Conservation (phyloP, 2,329 filamentous ascomycete genomes). For the Pestalotiopsis fici region DNA sequence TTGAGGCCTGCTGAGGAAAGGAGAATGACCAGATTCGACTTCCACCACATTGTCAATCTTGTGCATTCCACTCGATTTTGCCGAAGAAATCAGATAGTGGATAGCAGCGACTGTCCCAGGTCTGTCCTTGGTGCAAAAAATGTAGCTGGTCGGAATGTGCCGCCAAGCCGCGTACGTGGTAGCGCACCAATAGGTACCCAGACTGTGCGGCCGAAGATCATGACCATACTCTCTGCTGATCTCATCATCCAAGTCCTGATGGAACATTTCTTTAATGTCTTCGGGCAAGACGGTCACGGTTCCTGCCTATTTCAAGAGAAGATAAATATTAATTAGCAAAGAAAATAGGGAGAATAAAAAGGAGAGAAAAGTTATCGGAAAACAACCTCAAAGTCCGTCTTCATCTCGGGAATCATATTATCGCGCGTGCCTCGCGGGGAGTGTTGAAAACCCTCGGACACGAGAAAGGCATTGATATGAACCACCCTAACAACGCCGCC, state of each 20-base stretch:
- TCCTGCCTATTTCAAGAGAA: slow-evolving; percentile 14
- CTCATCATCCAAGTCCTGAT: slow-evolving; percentile 22
- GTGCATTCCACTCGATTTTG: slow-evolving; percentile 9
- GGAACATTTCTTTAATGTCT: slow-evolving; percentile 24
- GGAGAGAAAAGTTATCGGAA: slow-evolving; percentile 17
- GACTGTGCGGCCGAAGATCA: slow-evolving; percentile 21
- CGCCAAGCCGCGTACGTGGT: slow-evolving; percentile 23
- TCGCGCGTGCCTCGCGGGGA: slow-evolving; percentile 14
- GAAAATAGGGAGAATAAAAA: neutral
- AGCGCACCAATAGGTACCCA: slow-evolving; percentile 20
- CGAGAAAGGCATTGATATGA: slow-evolving; percentile 23
- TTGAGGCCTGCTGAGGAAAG: slow-evolving; percentile 21
- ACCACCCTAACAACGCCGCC: slow-evolving; percentile 23
- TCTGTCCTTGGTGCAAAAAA: slow-evolving; percentile 15
- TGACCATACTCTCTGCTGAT: slow-evolving; percentile 16
- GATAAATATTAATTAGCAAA: neutral
- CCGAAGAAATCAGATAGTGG: slow-evolving; percentile 17
- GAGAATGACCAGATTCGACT: slow-evolving; percentile 21
- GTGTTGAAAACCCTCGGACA: slow-evolving; percentile 23
- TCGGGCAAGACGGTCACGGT: slow-evolving; percentile 17
- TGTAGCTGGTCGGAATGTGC: slow-evolving; percentile 22
- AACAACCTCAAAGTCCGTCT: slow-evolving; percentile 1
- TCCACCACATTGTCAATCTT: slow-evolving; percentile 21
- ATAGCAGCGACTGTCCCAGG: slow-evolving; percentile 14
- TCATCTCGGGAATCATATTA: slow-evolving; percentile 1